Percentiles rank a stretch among this genome's conserved stretches.
phyloP scores from a whole-genome alignment of 768 basidiomycete species.

The Phaffia tasmanica region DNA sequence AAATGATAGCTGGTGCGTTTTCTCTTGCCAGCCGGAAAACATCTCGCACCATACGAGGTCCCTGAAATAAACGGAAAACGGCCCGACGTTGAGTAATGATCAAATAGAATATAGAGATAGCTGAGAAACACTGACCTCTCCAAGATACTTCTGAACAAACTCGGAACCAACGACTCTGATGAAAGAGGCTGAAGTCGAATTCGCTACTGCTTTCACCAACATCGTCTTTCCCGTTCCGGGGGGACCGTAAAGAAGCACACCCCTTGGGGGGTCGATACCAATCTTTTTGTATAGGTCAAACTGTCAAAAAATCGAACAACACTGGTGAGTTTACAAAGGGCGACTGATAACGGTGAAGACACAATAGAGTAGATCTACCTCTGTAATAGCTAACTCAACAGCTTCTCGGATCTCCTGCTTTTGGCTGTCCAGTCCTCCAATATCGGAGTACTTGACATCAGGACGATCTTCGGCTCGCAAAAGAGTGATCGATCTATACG shows the following conservation, averaged over 20 bases:
- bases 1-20: conserved; percentile 95
- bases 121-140: conserved; percentile 46
- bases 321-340: background rate
- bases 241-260: conserved; percentile 91
- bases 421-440: conserved; percentile 93
- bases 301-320: conserved; percentile 40
- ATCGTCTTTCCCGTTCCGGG: conserved; percentile 98
- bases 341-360: background rate
- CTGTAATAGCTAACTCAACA: conserved; percentile 69
- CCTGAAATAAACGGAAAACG: conserved; percentile 37
- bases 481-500: conserved; percentile 64
- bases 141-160: conserved; percentile 98
- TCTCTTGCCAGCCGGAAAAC: conserved; percentile 96
- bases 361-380: conserved; percentile 31
- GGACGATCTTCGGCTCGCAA: conserved; percentile 88
- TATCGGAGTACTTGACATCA: conserved; percentile 82
- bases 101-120: background rate
- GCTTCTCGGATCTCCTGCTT: conserved; percentile 99
- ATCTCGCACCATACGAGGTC: conserved; percentile 98
- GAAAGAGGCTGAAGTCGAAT: conserved; percentile 92
- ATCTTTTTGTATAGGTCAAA: conserved; percentile 99
- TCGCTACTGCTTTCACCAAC: conserved; percentile 98
- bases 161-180: conserved; percentile 97
- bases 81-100: too few relatives aligned
- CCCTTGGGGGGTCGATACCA: conserved; percentile 95